Conservation (phyloP, 1,284 basidiomycete species). For the Cryptococcus sp. region DNA sequence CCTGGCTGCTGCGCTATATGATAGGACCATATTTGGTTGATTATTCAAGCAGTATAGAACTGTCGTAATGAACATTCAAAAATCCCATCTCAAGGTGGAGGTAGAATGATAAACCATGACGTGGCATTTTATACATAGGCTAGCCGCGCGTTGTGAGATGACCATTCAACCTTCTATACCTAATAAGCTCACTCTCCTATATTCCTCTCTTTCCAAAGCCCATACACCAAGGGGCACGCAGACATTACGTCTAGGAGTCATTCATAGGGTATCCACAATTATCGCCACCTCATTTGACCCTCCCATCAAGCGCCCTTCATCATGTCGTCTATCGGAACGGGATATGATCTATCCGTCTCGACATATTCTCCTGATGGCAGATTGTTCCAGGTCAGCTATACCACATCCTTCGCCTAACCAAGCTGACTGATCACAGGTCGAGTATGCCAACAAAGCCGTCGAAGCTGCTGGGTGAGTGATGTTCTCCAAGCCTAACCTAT, state of each 20-base stretch:
- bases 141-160: not conserved
- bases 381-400: conserved; percentile 77
- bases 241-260: no score
- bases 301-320: not conserved
- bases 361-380: conserved; percentile 98
- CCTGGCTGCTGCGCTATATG: conserved; percentile 29
- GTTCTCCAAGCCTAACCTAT: no score
- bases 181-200: not conserved
- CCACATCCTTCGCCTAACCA: not conserved
- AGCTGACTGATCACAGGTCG: conserved; percentile 61
- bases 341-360: conserved; percentile 96
- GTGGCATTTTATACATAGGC: not conserved
- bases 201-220: no score
- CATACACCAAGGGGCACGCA: no score
- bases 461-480: conserved; percentile 82
- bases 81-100: not conserved
- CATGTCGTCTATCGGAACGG: conserved; percentile 97
- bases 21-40: conserved; percentile 21
- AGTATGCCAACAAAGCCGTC: conserved; percentile 97
- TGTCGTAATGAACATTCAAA: not conserved
- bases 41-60: not conserved
- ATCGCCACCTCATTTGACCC: no score
- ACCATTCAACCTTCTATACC: not conserved
- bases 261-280: no score
- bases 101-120: not conserved